These are phyloP conservation scores for Plasmodium knowlesi DNA, from an alignment of 169 alveolate species.

Conservation along the genomic window DNA sequence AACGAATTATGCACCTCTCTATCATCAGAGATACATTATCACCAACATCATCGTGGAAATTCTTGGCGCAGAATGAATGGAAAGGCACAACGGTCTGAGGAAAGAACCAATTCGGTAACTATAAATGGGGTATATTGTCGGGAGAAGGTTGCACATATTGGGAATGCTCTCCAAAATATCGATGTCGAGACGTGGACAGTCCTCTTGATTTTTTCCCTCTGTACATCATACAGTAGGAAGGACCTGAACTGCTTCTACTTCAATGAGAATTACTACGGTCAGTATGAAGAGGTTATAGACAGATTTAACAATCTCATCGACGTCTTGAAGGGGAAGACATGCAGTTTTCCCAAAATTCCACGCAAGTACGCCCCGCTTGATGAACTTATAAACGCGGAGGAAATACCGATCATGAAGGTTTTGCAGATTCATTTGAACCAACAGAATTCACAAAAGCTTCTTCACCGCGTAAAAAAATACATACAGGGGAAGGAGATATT, in stretches of 20 bases:
- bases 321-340: neutral
- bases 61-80: neutral
- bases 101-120: neutral
- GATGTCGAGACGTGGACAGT: constrained; percentile 2
- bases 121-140: neutral
- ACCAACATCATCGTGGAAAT: neutral
- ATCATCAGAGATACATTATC: neutral
- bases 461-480: neutral
- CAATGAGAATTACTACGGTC: constrained; percentile 60
- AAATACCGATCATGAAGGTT: constrained; percentile 41
- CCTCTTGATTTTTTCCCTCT: constrained; percentile 24
- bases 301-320: neutral
- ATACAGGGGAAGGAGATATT: neutral
- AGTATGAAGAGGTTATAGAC: neutral
- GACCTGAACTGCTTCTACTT: constrained; percentile 39
- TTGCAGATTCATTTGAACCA: constrained; percentile 7
- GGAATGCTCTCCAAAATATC: neutral
- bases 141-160: neutral
- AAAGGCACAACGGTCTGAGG: neutral
- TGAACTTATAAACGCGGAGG: neutral
- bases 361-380: neutral
- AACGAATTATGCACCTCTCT: neutral
- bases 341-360: neutral
- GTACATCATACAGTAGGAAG: constrained; percentile 33
- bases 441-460: neutral